Evolutionary conservation across 257 asterid species (phyloP), one percentile per base, ranked within the genome.

Genomic region (Solanum appendiculatum): DNA sequence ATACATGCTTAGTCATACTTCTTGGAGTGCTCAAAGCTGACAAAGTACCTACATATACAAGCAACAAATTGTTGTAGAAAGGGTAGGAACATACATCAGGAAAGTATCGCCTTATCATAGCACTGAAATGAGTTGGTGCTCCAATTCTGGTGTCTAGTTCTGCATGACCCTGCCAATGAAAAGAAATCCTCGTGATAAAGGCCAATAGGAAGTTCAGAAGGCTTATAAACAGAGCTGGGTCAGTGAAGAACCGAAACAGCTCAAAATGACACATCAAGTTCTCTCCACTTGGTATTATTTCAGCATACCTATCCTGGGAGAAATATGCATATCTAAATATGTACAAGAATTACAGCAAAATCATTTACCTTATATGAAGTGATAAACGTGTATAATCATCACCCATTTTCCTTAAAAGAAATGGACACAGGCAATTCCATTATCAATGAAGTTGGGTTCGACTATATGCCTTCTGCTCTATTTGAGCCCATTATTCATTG

Each of bases 121-220:
- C 94, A 80, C 88, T 91, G 14, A 93, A 78, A 86, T 58, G 89
- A 87, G 92, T 93, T 12, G 99, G 98, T 78, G 94, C 92, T 85
- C 96, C 99, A 86, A 90, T 87, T 90, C 87, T 92, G 9, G 99
- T 97, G 90, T 97, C 98, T 29, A 97, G 93, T 89, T 97, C 99
- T 77, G 98, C 99, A 87, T 90, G 88, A 92, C 95, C 85, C 98
- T 93, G 93, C 87, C 64, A 81, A 46, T 80, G 27, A 81, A 29
- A 18, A n/a, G 85, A 81, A 36, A 81, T 10, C 42, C 42, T 10
- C 27, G 4, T 6, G 85, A 48, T 48, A 29, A 81, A 81, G 85
- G 44, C 25, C 85, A 48, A 18, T 31, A 29, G 25, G 18, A 11
- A 80, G 9, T 68, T 29, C 18, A 48, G 46, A 80, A 46, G 15